A percentile compares a stretch with the other conserved stretches of the same genome.
phyloP scores from a whole-genome alignment of 768 basidiomycete species.

The Kwoniella botswanensis region DNA sequence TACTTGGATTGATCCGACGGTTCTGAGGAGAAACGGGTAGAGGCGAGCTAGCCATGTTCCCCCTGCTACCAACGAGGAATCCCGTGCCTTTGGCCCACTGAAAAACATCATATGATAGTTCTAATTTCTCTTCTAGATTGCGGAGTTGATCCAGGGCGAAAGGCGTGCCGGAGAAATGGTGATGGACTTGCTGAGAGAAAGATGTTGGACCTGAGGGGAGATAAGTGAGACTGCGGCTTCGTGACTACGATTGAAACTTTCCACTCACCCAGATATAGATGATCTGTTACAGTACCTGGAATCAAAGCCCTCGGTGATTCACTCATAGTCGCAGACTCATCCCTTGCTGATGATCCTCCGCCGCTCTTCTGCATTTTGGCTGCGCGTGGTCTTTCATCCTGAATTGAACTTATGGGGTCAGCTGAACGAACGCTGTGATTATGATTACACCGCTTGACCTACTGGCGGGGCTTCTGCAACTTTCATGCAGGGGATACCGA shows the following conservation, averaged over 20 bases:
- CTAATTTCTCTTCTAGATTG: conserved; percentile 4
- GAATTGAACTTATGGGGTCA: background rate
- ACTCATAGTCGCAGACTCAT: background rate
- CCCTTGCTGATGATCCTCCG: background rate
- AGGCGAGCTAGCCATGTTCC: background rate
- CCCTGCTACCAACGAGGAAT: conserved; percentile 6
- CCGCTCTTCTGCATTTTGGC: background rate
- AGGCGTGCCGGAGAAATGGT: conserved; percentile 9
- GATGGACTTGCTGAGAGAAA: conserved; percentile 11
- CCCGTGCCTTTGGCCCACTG: conserved; percentile 8
- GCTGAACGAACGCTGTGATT: too few species aligned
- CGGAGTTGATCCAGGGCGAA: background rate
- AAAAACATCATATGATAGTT: conserved; percentile 5
- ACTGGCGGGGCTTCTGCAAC: conserved; percentile 9
- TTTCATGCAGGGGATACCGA: conserved; percentile 9
- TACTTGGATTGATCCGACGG: background rate
- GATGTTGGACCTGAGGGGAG: conserved; percentile 5
- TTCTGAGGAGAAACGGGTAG: background rate
- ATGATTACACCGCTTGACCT: background rate
- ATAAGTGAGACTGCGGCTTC: background rate
- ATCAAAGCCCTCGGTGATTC: background rate
- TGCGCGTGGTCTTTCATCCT: background rate
- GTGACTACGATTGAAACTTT: background rate
- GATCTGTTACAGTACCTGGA: background rate
- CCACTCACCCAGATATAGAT: background rate